phyloP scores from a whole-genome alignment of 768 basidiomycete genomes.

The Rhodotorula kratochvilovae region DNA sequence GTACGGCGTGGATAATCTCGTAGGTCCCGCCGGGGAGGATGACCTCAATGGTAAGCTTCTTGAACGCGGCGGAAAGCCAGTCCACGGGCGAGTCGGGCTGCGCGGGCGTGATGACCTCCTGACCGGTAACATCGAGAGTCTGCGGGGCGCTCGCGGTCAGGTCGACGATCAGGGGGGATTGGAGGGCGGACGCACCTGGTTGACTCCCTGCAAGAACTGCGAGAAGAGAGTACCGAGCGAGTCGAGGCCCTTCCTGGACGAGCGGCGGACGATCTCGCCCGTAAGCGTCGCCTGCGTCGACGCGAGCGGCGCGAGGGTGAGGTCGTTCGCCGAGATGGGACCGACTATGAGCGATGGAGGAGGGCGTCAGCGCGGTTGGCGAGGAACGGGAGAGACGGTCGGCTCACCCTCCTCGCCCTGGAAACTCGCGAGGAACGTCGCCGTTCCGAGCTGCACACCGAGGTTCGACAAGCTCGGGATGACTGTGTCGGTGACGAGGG shows the following conservation, averaged over 20 bases:
- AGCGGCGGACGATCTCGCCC: constrained; percentile 24
- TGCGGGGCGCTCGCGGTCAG: constrained; percentile 42
- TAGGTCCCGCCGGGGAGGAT: constrained; percentile 61
- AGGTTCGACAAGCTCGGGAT: constrained; percentile 52
- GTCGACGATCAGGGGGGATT: not conserved
- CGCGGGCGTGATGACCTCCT: constrained; percentile 60
- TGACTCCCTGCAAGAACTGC: constrained; percentile 60
- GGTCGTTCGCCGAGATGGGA: constrained; percentile 56
- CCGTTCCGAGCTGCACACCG: constrained; percentile 53
- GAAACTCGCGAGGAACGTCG: constrained; percentile 62
- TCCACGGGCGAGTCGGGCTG: constrained; percentile 48
- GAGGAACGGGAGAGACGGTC: not conserved
- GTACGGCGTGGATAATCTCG: constrained; percentile 46
- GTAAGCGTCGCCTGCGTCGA: constrained; percentile 56
- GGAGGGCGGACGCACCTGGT: constrained; percentile 46
- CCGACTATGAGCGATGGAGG: constrained; percentile 52
- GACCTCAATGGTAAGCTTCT: constrained; percentile 61
- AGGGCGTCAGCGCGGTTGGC: not conserved
- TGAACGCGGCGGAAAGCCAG: constrained; percentile 69
- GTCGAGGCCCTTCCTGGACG: constrained; percentile 46
- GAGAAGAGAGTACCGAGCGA: constrained; percentile 64
- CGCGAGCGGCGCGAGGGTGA: constrained; percentile 56
- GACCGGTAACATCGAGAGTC: constrained; percentile 59
- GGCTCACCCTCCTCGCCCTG: constrained; percentile 45
- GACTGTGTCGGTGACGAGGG: constrained; percentile 35